A percentile compares a stretch with the other conserved stretches of the same genome.
Evolutionary conservation across 1,284 basidiomycete species (phyloP).

Genomic region (Exsudoporus floridanus): DNA sequence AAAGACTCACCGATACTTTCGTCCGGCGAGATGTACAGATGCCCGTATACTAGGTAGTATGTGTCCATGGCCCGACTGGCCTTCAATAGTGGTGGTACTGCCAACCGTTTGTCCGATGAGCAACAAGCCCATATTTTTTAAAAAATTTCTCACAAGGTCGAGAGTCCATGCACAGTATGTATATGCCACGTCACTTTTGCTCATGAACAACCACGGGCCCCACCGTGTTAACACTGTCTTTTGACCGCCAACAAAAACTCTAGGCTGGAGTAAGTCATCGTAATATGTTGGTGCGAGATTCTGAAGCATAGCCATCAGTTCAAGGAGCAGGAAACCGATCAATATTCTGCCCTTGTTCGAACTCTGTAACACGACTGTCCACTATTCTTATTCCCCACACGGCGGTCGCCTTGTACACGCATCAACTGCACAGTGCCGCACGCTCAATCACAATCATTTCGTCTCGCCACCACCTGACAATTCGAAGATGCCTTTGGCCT

Average conservation of each 20-base stretch:
- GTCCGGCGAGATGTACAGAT: neutral
- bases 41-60: neutral
- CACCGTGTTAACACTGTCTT: conserved; percentile 11
- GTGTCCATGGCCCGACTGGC: too few species aligned
- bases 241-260: conserved; percentile 4
- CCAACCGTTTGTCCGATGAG: neutral
- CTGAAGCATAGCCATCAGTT: neutral
- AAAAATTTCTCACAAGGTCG: conserved; percentile 10
- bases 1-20: too few species aligned
- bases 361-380: conserved; percentile 9
- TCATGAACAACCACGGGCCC: conserved; percentile 14
- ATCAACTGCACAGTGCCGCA: conserved; percentile 4
- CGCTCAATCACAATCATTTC: conserved; percentile 10
- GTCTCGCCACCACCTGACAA: neutral
- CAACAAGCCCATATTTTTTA: neutral
- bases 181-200: conserved; percentile 24
- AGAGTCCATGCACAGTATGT: neutral
- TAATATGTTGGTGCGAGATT: neutral
- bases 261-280: conserved; percentile 15
- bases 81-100: too few species aligned
- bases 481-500: conserved; percentile 34
- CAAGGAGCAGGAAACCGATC: conserved; percentile 3
- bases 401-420: conserved; percentile 3
- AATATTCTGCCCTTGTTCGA: conserved; percentile 1
- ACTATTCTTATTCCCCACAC: conserved; percentile 15